These are phyloP conservation scores for Plasmopara viticola DNA, from an alignment of 352 stramenopile species.

Conservation along the genomic window DNA sequence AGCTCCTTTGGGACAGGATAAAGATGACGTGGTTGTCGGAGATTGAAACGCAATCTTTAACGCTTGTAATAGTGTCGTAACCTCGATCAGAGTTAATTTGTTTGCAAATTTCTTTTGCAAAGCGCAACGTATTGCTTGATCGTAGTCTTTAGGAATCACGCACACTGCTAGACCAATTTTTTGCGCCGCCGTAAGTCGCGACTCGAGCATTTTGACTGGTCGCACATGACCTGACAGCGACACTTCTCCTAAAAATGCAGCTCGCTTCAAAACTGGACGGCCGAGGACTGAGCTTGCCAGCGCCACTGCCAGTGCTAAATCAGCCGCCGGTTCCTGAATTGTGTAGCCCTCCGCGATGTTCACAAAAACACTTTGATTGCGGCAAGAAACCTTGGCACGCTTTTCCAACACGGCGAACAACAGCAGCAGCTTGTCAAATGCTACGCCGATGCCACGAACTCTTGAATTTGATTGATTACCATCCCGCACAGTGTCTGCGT, in stretches of 20 bases:
- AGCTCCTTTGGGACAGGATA: slow-evolving; percentile 9
- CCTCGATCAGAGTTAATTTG: slow-evolving; percentile 55
- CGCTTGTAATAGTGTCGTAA: slow-evolving; percentile 55
- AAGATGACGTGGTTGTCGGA: slow-evolving; percentile 14
- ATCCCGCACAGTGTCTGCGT: slow-evolving; percentile 17
- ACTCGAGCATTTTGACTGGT: slow-evolving; percentile 79
- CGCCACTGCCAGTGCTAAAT: slow-evolving; percentile 68
- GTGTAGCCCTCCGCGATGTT: slow-evolving; percentile 82
- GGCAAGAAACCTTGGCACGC: slow-evolving; percentile 66
- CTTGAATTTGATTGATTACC: slow-evolving; percentile 38
- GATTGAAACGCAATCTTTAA: slow-evolving; percentile 48
- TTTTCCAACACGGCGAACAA: slow-evolving; percentile 96
- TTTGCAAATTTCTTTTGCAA: slow-evolving; percentile 49
- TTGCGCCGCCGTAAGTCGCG: slow-evolving; percentile 60
- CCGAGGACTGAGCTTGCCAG: slow-evolving; percentile 62
- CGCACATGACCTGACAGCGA: slow-evolving; percentile 74
- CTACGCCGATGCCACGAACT: slow-evolving; percentile 72
- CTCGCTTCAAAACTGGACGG: slow-evolving; percentile 43
- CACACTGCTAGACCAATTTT: slow-evolving; percentile 77
- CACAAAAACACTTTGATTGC: slow-evolving; percentile 78
- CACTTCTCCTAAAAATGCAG: slow-evolving; percentile 75
- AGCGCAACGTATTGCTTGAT: slow-evolving; percentile 33
- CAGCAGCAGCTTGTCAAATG: slow-evolving; percentile 88
- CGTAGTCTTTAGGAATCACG: slow-evolving; percentile 58
- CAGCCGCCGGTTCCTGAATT: slow-evolving; percentile 74